These are phyloP conservation scores for Apiospora sp. DNA, from an alignment of 2,329 filamentous ascomycete species.

Conservation along the genomic window DNA sequence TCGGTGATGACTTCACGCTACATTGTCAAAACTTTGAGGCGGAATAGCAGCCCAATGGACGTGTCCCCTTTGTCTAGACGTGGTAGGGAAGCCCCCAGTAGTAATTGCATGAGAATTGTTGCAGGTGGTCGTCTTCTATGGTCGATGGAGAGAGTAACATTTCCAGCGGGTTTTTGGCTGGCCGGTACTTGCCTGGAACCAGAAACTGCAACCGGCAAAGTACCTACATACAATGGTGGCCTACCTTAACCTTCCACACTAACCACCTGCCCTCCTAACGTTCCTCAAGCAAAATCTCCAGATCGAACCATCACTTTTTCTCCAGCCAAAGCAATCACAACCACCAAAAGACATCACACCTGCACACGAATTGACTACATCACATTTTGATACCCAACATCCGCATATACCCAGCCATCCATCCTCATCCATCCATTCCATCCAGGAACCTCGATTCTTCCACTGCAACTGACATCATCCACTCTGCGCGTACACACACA, in stretches of 20 bases:
- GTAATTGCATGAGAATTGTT: not conserved
- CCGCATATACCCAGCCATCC: conserved; percentile 1
- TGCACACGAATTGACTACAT: conserved; percentile 11
- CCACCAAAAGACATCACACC: not conserved
- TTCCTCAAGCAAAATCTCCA: conserved; percentile 24
- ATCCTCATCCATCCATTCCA: not conserved
- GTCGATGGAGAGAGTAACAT: not conserved
- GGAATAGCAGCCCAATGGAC: conserved; percentile 7
- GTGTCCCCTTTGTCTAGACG: not conserved
- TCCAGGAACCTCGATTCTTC: not conserved
- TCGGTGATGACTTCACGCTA: not conserved
- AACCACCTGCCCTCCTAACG: conserved; percentile 19
- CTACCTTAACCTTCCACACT: conserved; percentile 18
- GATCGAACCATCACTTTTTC: conserved; percentile 24
- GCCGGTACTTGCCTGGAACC: conserved; percentile 1
- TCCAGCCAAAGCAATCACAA: conserved; percentile 9
- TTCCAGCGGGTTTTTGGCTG: not conserved
- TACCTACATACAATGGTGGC: not conserved
- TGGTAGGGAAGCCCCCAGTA: conserved; percentile 1
- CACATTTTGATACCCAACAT: not conserved
- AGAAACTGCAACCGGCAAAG: conserved; percentile 7
- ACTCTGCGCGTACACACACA: not conserved
- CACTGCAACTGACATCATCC: conserved; percentile 11
- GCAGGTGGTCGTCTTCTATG: too few species aligned
- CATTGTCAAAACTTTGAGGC: not conserved